Evolutionary conservation across 1,139 yeast genomes (phyloP), one percentile per base, ranked within the genome.

Genomic region (Yamadazyma sp.): DNA sequence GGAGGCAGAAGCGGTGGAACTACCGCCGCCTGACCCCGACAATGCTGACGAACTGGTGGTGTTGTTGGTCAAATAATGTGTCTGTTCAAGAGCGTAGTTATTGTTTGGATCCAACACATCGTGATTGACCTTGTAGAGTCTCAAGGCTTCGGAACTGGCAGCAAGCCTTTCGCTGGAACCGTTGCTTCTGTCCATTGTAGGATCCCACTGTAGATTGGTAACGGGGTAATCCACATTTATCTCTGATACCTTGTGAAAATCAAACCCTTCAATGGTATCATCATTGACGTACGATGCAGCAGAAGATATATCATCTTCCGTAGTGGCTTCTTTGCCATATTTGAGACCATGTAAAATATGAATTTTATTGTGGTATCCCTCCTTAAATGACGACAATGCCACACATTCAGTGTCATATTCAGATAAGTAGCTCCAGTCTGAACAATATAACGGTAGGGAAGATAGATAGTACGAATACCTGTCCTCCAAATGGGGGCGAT

Each of bases 161-260:
- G 87, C 83, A 32, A 87, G 58, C 41, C 81, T 60, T 44, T 75
- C 73, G 11, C 47, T 43, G 42, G 46, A 41, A 45, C 71, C 61
- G 37, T 45, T 43, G 24, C 51, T 38, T 31, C 45, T 41, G 33
- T 40, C 47, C 61, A 64, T 59, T 17, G 56, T 51, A 39, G 92
- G 91, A 51, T 83, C 88, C 94, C 94, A 86, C 50, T 78, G 82
- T 28, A 85, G 53, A 42, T 77, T 74, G 0, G 95, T 85, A 4
- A 81, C 68, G 0, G 95, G 95, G 48, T 81, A 79, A 39, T 79
- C 79, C 10, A 82, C 73, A 15, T 61, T 57, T 7, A 71, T 61
- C 44, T 83, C 89, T n/a, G 81, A 69, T 2, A 69, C 67, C 37
- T 66, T 66, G 35, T 56, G 55, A 58, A 82, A 78, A 41, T 72